Evolutionary conservation across 2,329 filamentous ascomycete species (phyloP).

Genomic region (Penicillium sp.): DNA sequence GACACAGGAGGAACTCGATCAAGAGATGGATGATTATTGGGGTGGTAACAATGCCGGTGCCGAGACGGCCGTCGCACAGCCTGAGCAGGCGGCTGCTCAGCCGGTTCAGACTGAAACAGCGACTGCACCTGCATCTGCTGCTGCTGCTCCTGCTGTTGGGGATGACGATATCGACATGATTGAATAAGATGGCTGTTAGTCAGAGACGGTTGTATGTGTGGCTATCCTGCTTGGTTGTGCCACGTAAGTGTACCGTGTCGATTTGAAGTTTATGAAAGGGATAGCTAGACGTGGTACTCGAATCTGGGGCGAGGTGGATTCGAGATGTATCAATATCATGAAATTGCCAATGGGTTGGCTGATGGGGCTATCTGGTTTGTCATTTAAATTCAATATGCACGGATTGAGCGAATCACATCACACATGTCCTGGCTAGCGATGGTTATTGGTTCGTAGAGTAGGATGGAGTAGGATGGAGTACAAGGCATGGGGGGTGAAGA

Average conservation of each 20-base stretch:
- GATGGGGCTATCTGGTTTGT: neutral
- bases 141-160: slow-evolving; percentile 35
- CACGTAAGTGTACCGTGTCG: neutral
- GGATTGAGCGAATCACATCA: neutral
- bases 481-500: neutral
- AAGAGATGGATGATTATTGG: slow-evolving; percentile 97
- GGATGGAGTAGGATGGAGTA: neutral
- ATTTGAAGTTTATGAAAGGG: neutral
- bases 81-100: slow-evolving; percentile 20
- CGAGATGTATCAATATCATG: neutral
- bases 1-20: slow-evolving; percentile 89
- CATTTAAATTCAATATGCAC: neutral
- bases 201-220: neutral
- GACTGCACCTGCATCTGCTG: slow-evolving; percentile 32
- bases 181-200: slow-evolving; percentile 48
- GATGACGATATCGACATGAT: slow-evolving; percentile 73
- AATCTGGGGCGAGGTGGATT: neutral
- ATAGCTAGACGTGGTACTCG: neutral
- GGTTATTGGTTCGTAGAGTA: neutral
- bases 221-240: neutral
- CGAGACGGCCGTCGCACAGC: slow-evolving; percentile 44
- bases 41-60: slow-evolving; percentile 50
- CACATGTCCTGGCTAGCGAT: neutral
- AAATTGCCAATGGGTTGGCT: slow-evolving; percentile 13
- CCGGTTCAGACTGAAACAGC: slow-evolving; percentile 36